These are phyloP conservation scores for Ilex aquifolium DNA, from an alignment of 257 asterid genomes.

Conservation along the genomic window DNA sequence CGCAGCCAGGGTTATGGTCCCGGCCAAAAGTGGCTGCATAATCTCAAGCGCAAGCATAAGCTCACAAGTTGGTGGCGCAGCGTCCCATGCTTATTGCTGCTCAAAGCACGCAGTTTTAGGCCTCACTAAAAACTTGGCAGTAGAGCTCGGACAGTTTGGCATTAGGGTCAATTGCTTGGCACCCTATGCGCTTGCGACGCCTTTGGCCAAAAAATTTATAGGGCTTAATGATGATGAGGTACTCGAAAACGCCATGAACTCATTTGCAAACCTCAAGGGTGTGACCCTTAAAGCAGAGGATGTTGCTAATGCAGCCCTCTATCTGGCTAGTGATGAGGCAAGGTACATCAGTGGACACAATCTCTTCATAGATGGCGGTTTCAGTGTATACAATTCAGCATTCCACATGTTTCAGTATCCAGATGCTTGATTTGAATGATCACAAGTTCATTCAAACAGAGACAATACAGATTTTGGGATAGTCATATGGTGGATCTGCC, in stretches of 20 bases:
- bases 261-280: conserved; percentile 33
- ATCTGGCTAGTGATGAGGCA: conserved; percentile 50
- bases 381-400: conserved; percentile 25
- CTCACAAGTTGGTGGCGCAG: conserved; percentile 29
- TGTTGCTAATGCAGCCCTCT: conserved; percentile 50
- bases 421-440: conserved; percentile 12
- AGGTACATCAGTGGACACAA: conserved; percentile 53
- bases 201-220: conserved; percentile 18
- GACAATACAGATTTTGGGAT: no score
- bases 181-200: conserved; percentile 36
- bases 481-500: no score
- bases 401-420: conserved; percentile 22
- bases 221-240: conserved; percentile 26
- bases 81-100: conserved; percentile 40
- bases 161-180: conserved; percentile 51
- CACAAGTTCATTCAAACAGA: no score
- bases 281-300: conserved; percentile 26
- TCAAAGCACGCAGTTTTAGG: conserved; percentile 60
- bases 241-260: conserved; percentile 14
- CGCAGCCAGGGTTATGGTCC: conserved; percentile 50
- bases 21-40: conserved; percentile 36
- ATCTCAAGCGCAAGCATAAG: conserved; percentile 37
- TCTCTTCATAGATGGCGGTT: conserved; percentile 51
- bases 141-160: conserved; percentile 46
- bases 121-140: conserved; percentile 41